Percentiles rank a stretch among this genome's conserved stretches.
phyloP scores from a whole-genome alignment of 2,329 filamentous ascomycete genomes.

The Coleophoma crateriformis region DNA sequence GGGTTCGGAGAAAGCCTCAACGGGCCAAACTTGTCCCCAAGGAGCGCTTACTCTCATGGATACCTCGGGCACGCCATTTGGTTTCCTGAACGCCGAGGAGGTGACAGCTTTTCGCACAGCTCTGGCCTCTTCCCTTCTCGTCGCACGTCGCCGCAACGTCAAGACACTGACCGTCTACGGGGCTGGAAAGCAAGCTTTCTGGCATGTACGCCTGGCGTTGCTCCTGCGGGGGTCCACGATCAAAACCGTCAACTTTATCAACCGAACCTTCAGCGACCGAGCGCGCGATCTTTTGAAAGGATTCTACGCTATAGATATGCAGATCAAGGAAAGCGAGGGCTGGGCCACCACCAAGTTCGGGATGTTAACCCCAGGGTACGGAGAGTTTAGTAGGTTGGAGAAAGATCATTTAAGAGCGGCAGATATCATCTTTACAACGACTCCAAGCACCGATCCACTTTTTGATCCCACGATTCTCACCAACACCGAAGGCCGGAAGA shows the following conservation, averaged over 20 bases:
- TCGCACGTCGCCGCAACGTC: conserved; percentile 61
- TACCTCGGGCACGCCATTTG: conserved; percentile 54
- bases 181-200: conserved; percentile 85
- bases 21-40: conserved; percentile 33
- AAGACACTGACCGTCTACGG: conserved; percentile 81
- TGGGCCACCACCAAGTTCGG: conserved; percentile 64
- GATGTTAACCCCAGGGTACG: conserved; percentile 63
- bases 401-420: conserved; percentile 66
- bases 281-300: conserved; percentile 45
- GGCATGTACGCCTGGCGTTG: conserved; percentile 83
- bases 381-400: conserved; percentile 59
- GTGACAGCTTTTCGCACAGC: conserved; percentile 79
- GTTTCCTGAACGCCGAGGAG: conserved; percentile 67
- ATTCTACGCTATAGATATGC: conserved; percentile 37
- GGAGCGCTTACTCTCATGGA: conserved; percentile 67
- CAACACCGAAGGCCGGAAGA: conserved; percentile 61
- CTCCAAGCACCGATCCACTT: conserved; percentile 66
- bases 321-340: conserved; percentile 50
- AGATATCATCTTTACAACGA: conserved; percentile 86
- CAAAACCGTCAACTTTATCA: conserved; percentile 77
- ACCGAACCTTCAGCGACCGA: conserved; percentile 60
- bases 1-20: conserved; percentile 34
- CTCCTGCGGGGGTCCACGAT: conserved; percentile 67
- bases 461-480: conserved; percentile 73
- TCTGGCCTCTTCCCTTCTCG: conserved; percentile 61